Evolutionary conservation across 176 grass and related monocot genomes (phyloP), one percentile per base, ranked within the genome.

Genomic region (Oryza meridionalis): DNA sequence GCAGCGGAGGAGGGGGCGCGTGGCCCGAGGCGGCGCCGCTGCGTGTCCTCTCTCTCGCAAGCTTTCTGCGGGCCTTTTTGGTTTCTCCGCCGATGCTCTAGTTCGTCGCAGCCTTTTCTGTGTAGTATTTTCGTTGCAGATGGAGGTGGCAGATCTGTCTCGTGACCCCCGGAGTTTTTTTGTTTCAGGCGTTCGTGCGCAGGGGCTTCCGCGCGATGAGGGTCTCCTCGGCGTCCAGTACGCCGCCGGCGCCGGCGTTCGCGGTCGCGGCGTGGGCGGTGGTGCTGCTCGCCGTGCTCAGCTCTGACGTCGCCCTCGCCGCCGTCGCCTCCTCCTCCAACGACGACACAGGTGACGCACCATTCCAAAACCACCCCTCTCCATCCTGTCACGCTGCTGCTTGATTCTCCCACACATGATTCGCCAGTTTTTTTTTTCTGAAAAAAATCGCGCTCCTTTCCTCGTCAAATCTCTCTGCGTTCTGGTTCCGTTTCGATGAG

Each of bases 291-390:
- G 69, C 17, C 26, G 40, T 17, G 43, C 78, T 90, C 45, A 45
- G 24, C 73, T 70, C 44, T 55, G 58, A 62, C 21, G 19, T 75
- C 33, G 3, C 65, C 42, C 22, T 51, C 47, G 77, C 65, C 4
- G 49, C 65, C 32, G 6, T 26, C 3, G 32, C 26, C 32, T 7
- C 49, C 87, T 7, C 49, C 87, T 26, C 17, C 66, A 22, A 50
- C 77, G 37, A 29, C 65, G 27, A 63, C 77, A 25, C 83, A 77
- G 78, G 88, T 89, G 67, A 12, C 24, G 53, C 33, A 4, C 7
- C 29, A 5, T 11, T 6, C 5, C 49, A 2, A 2, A 4, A 31
- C 11, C 7, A 21, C 0, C 5, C 5, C 12, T 1, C 63, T 9
- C 7, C 31, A 12, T 25, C 0, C 37, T 62, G 58, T 5, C n/a